Conservation (phyloP, 2,329 filamentous ascomycete genomes). For the Botrytis fragariae region DNA sequence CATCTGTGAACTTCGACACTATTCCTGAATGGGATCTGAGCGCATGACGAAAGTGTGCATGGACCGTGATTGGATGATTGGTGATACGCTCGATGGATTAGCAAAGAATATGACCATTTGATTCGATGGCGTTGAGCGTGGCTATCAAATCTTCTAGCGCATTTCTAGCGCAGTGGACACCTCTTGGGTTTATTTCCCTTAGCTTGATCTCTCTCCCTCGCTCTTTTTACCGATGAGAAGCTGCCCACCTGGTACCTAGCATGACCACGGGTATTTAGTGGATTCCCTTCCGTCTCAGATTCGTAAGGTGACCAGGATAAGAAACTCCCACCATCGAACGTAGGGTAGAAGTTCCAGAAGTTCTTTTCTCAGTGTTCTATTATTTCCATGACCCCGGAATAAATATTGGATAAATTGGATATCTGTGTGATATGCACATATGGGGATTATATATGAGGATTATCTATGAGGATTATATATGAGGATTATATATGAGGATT, state of each 20-base stretch:
- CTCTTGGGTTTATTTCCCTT: neutral
- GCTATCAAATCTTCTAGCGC: slow-evolving; percentile 5
- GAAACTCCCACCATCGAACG: neutral
- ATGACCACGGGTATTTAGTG: neutral
- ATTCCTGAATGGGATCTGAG: neutral
- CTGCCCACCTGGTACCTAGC: no score
- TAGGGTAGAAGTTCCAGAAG: slow-evolving; percentile 2
- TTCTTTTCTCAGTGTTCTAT: neutral
- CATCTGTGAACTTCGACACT: neutral
- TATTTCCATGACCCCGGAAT: neutral
- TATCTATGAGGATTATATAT: neutral
- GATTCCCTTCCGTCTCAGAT: slow-evolving; percentile 4
- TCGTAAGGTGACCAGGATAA: neutral
- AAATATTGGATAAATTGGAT: neutral
- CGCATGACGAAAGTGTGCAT: neutral
- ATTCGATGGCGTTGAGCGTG: slow-evolving; percentile 1
- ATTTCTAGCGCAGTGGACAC: slow-evolving; percentile 1
- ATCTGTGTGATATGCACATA: no score
- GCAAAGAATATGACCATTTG: neutral
- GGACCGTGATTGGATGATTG: neutral
- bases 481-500: neutral
- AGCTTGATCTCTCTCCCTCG: neutral
- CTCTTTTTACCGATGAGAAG: neutral
- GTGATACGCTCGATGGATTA: neutral
- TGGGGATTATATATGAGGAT: no score